Evolutionary conservation across 169 alveolate species (phyloP).

Genomic region (Plasmodium coatneyi): DNA sequence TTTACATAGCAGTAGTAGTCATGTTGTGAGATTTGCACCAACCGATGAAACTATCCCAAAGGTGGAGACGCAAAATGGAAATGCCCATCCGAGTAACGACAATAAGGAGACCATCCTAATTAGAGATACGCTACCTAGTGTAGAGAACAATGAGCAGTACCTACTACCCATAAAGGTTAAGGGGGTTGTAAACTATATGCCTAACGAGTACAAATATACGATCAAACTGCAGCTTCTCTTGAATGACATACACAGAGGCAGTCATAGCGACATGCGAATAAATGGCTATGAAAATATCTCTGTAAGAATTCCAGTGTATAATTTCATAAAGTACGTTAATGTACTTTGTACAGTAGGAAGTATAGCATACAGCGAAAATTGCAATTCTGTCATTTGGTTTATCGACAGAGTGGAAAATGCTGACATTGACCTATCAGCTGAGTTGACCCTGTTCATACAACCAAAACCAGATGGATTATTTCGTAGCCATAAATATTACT

Average conservation of each 20-base stretch:
- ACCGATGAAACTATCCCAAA: not conserved
- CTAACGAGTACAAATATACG: conserved; percentile 33
- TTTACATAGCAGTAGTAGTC: not conserved
- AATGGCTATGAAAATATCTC: conserved; percentile 41
- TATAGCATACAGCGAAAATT: conserved; percentile 8
- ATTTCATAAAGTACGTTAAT: conserved; percentile 41
- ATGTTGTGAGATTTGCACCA: not conserved
- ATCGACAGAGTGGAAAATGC: conserved; percentile 17
- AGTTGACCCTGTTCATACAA: conserved; percentile 9
- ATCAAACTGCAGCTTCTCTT: conserved; percentile 34
- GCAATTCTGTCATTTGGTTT: conserved; percentile 19
- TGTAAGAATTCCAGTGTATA: conserved; percentile 55
- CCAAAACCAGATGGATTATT: not conserved
- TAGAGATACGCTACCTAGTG: not conserved
- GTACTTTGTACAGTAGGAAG: conserved; percentile 11
- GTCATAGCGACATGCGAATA: conserved; percentile 13
- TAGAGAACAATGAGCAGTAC: not conserved
- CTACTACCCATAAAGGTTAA: conserved; percentile 26
- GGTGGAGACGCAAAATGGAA: not conserved
- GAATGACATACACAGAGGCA: conserved; percentile 14
- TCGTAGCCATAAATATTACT: not conserved
- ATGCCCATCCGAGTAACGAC: not conserved
- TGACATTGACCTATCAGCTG: conserved; percentile 4
- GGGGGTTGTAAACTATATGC: conserved; percentile 14
- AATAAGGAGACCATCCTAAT: not conserved